A percentile compares a stretch with the other conserved stretches of the same genome.
These are phyloP conservation scores for Pseudogymnoascus sp. DNA, from an alignment of 2,329 filamentous ascomycete genomes.

Conservation along the genomic window DNA sequence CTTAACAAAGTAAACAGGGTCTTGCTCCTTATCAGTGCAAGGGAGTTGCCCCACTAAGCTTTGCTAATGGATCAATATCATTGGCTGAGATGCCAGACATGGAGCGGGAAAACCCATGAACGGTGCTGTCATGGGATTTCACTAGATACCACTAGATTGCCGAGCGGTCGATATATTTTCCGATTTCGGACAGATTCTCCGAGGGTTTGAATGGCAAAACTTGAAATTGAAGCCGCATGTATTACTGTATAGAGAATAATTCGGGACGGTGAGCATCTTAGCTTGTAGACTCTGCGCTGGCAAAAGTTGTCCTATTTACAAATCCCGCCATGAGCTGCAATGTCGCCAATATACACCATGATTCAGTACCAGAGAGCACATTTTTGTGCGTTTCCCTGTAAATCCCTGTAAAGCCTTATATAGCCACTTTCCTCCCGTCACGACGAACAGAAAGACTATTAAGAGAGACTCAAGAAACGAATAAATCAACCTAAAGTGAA, in stretches of 20 bases:
- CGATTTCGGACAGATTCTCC: constrained; percentile 3
- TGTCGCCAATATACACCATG: not conserved
- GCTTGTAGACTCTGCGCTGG: not conserved
- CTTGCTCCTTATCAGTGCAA: constrained; percentile 10
- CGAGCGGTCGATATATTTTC: constrained; percentile 10
- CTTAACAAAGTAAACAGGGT: constrained; percentile 2
- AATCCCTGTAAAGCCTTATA: constrained; percentile 3
- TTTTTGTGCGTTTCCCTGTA: constrained; percentile 1
- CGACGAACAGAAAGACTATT: not conserved
- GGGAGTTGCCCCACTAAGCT: not conserved
- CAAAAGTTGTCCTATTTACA: not conserved
- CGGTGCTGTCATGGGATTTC: constrained; percentile 6
- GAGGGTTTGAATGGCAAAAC: not conserved
- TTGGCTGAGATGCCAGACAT: not conserved
- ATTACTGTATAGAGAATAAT: not conserved
- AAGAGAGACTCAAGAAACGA: not conserved
- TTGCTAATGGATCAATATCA: not conserved
- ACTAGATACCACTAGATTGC: constrained; percentile 1
- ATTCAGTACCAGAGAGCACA: not conserved
- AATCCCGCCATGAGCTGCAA: not conserved
- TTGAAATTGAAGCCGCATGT: constrained; percentile 1
- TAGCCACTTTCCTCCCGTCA: not conserved
- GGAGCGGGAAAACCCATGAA: constrained; percentile 5
- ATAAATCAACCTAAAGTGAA: not conserved
- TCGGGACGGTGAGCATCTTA: not conserved